These are phyloP conservation scores for Agaricus subrufescens DNA, from an alignment of 768 basidiomycete species.

Conservation along the genomic window DNA sequence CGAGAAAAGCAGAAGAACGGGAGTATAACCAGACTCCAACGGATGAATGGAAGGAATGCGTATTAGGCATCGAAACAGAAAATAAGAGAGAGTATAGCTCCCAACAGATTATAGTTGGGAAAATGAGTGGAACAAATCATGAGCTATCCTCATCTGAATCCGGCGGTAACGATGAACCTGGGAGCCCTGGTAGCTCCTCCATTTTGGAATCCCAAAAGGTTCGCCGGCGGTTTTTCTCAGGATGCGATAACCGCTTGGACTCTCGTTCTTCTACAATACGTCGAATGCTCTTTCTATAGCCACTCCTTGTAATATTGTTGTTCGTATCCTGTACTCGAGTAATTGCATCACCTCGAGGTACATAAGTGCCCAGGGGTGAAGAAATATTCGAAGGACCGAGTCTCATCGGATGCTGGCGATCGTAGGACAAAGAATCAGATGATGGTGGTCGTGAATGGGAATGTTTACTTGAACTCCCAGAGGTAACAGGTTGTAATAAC, in stretches of 20 bases:
- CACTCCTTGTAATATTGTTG: no score
- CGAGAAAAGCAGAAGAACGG: neutral
- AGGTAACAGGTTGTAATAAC: neutral
- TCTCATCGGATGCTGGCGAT: neutral
- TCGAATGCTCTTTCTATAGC: slow-evolving; percentile 71
- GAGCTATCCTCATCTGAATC: neutral
- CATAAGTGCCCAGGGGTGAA: neutral
- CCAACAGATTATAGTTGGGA: no score
- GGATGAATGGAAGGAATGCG: no score
- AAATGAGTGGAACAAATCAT: neutral
- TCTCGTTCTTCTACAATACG: slow-evolving; percentile 75
- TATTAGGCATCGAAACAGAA: no score
- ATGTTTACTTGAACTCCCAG: slow-evolving; percentile 2
- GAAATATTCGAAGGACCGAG: neutral
- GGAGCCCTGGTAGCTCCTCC: slow-evolving; percentile 24
- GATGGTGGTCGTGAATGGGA: slow-evolving; percentile 4
- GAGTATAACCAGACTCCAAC: no score
- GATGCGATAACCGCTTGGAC: slow-evolving; percentile 44
- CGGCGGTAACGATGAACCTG: neutral
- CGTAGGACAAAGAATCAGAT: neutral
- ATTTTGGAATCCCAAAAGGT: slow-evolving; percentile 41
- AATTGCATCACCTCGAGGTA: no score
- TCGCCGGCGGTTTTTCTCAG: slow-evolving; percentile 31
- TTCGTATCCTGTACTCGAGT: no score
- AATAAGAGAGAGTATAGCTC: no score